Conservation (phyloP, 257 asterid species). For the Asclepias syriaca region DNA sequence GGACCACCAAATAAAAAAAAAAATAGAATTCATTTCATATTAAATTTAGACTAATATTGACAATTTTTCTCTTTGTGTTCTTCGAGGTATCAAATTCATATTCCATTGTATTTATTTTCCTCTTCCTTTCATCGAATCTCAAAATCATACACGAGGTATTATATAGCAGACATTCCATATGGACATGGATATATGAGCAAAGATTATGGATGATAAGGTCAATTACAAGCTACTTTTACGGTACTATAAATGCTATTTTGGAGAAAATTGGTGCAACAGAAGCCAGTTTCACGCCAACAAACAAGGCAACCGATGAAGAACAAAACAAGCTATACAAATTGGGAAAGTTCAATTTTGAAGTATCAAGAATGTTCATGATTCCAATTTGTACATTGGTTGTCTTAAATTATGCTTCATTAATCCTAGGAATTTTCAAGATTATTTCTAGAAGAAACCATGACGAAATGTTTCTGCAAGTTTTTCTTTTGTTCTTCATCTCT, state of each 20-base stretch:
- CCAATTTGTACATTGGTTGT: conserved; percentile 48
- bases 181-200: conserved; percentile 41
- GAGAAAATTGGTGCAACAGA: conserved; percentile 34
- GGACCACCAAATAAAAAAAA: too few relatives aligned
- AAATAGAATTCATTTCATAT: too few relatives aligned
- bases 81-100: conserved; percentile 52
- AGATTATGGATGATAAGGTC: conserved; percentile 69
- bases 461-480: conserved; percentile 34
- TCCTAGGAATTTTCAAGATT: conserved; percentile 30
- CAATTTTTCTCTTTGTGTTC: background rate
- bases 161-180: conserved; percentile 26
- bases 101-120: conserved; percentile 32
- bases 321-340: conserved; percentile 30
- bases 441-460: conserved; percentile 5
- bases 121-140: conserved; percentile 46
- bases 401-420: conserved; percentile 32
- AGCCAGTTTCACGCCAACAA: conserved; percentile 57
- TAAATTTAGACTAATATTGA: too few relatives aligned
- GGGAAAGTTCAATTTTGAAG: conserved; percentile 56
- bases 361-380: conserved; percentile 31
- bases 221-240: conserved; percentile 36
- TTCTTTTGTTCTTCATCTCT: conserved; percentile 36
- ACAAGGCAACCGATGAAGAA: conserved; percentile 48
- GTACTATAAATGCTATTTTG: conserved; percentile 32
- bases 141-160: conserved; percentile 47